Evolutionary conservation across 805 yeast genomes (phyloP), one percentile per base, ranked within the genome.

Genomic region (Spathaspora passalidarum): DNA sequence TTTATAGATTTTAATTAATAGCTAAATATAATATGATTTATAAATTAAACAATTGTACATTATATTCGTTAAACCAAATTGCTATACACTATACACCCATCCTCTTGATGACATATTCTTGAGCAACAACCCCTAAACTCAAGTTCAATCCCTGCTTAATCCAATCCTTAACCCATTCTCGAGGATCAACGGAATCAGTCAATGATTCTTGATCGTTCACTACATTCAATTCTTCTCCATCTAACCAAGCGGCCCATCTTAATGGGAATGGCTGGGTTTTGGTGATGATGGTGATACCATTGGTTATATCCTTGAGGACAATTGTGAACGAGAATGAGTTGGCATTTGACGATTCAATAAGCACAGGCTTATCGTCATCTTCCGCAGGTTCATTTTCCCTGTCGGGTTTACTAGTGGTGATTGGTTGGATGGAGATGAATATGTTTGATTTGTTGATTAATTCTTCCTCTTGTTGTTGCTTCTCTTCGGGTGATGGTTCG

Each of bases 231-330:
- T 52, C 55, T 20, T 66, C 61, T 11, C 82, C 79, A 49, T 80
- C 83, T n/a, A 92, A 74, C 99, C 99, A 94, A n/a, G 79, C 71
- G 8, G 90, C 84, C 99, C 99, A 94, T 60, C 80, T 83, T 39
- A 79, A 61, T 9, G 99, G 98, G 72, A 89, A 86, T 5, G 96
- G 82, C 65, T 94, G 99, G 0, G 98, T 87, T 54, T 84, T 82
- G 42, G 88, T 83, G 22, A 81, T 75, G 38, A 88, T 77, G 6
- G 84, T 77, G 51, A 94, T 80, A 51, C 81, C 78, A 66, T 94
- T 92, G 32, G 86, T 82, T 37, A 82, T 79, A 60, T 94, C 99
- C 53, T 81, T 80, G 54, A 94, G 72, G 17, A 88, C 78, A 29
- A 90, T 72, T 7, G 88, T 79, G 62, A 94, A 91, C 34, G 81